A percentile compares a stretch with the other conserved stretches of the same genome.
These are phyloP conservation scores for Cercospora canescens DNA, from an alignment of 2,329 filamentous ascomycete species.

Conservation along the genomic window DNA sequence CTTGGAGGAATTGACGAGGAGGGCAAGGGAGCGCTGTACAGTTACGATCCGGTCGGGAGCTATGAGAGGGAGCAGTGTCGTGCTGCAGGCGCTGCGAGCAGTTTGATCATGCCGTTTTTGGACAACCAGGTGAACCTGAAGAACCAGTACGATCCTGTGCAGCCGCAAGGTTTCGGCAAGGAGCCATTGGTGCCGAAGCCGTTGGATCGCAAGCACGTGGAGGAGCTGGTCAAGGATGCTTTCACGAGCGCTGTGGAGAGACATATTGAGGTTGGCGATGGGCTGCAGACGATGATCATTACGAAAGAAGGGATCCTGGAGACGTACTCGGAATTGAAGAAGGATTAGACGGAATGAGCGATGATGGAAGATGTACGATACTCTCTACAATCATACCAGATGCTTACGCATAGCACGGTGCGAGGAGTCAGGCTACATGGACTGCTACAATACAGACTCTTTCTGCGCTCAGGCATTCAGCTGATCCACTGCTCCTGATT, in stretches of 20 bases:
- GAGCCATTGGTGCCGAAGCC: constrained; percentile 69
- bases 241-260: constrained; percentile 98
- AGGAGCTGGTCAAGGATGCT: constrained; percentile 90
- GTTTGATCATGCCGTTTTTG: constrained; percentile 97
- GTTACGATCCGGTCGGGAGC: constrained; percentile 95
- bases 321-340: constrained; percentile 80
- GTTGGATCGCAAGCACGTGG: constrained; percentile 70
- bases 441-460: not conserved
- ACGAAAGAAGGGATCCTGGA: constrained; percentile 88
- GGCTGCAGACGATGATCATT: constrained; percentile 92
- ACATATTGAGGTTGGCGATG: constrained; percentile 98
- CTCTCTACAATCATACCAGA: constrained; percentile 1
- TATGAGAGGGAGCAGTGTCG: constrained; percentile 97
- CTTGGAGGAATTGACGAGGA: constrained; percentile 92
- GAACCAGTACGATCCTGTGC: constrained; percentile 92
- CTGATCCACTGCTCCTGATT: not conserved
- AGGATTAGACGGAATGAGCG: constrained; percentile 58
- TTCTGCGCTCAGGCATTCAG: not conserved
- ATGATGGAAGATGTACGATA: constrained; percentile 16
- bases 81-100: constrained; percentile 79
- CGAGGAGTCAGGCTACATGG: constrained; percentile 9
- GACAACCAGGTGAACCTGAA: constrained; percentile 99
- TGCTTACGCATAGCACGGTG: constrained; percentile 18
- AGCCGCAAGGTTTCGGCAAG: constrained; percentile 78
- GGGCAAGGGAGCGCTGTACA: constrained; percentile 90